These are phyloP conservation scores for Aspergillus japonicus DNA, from an alignment of 2,329 filamentous ascomycete species.

Conservation along the genomic window DNA sequence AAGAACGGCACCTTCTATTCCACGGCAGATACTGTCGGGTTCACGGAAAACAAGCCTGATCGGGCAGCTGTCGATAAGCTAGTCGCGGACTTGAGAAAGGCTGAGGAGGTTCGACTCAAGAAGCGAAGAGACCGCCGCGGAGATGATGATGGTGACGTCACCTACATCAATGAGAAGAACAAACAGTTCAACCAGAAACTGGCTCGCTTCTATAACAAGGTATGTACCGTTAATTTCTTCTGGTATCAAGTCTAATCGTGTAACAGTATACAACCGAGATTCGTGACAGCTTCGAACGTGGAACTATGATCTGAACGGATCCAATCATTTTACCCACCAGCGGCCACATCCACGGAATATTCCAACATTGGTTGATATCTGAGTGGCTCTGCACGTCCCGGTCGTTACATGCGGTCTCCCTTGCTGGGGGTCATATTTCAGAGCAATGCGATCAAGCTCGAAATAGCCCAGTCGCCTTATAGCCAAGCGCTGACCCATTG, in stretches of 20 bases:
- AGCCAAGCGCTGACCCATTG: not conserved
- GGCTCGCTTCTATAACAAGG: slow-evolving; percentile 91
- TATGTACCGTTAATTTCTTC: slow-evolving; percentile 31
- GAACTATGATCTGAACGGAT: slow-evolving; percentile 77
- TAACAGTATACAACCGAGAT: slow-evolving; percentile 86
- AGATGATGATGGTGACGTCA: slow-evolving; percentile 87
- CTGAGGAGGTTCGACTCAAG: slow-evolving; percentile 82
- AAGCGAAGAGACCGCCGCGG: slow-evolving; percentile 79
- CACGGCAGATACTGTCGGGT: slow-evolving; percentile 77
- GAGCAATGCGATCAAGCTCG: not conserved
- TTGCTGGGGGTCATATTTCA: not conserved
- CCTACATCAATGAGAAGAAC: slow-evolving; percentile 99
- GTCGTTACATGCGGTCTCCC: not conserved
- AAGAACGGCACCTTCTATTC: slow-evolving; percentile 88
- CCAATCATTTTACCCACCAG: slow-evolving; percentile 19
- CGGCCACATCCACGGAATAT: not conserved
- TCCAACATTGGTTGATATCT: not conserved
- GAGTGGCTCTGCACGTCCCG: not conserved
- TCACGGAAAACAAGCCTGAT: slow-evolving; percentile 81
- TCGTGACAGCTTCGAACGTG: slow-evolving; percentile 93
- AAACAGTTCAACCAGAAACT: slow-evolving; percentile 99
- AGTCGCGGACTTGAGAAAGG: slow-evolving; percentile 81
- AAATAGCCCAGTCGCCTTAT: not conserved
- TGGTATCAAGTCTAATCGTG: slow-evolving; percentile 18
- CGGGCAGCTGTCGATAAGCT: slow-evolving; percentile 84